These are phyloP conservation scores for Amaranthus cruentus DNA, from an alignment of 148 eudicot species.

Conservation along the genomic window DNA sequence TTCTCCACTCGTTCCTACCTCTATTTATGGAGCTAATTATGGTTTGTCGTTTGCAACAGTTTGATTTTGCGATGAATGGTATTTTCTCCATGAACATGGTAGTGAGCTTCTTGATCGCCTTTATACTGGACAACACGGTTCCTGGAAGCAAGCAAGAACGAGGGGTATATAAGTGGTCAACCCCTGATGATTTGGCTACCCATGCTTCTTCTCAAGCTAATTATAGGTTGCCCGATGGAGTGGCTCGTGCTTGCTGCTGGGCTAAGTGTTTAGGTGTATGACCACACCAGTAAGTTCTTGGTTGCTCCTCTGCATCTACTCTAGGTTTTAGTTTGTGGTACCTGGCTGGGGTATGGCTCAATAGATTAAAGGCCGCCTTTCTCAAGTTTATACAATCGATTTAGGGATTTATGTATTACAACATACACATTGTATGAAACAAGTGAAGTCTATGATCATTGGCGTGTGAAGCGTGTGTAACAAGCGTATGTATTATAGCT, in stretches of 20 bases:
- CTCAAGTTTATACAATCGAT: not conserved
- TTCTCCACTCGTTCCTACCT: not conserved
- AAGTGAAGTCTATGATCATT: not conserved
- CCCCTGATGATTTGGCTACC: constrained; percentile 45
- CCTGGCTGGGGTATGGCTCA: not conserved
- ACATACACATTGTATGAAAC: not conserved
- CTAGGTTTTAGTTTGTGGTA: not conserved
- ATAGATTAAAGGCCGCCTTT: not conserved
- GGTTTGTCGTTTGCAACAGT: constrained; percentile 33
- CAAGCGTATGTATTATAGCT: no score
- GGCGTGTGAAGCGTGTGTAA: not conserved
- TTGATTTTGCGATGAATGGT: constrained; percentile 82
- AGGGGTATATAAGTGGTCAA: constrained; percentile 79
- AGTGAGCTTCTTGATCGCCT: constrained; percentile 77
- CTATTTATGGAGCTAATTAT: constrained; percentile 8
- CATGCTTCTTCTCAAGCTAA: constrained; percentile 51
- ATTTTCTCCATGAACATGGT: constrained; percentile 86
- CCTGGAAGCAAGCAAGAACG: constrained; percentile 82
- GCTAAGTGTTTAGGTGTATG: constrained; percentile 61
- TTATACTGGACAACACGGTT: constrained; percentile 79
- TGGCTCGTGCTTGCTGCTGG: constrained; percentile 49
- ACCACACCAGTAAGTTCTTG: not conserved
- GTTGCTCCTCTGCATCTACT: not conserved
- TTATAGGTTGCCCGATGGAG: constrained; percentile 54
- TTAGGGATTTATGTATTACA: constrained; percentile 6